These are phyloP conservation scores for Phytophthora idaei DNA, from an alignment of 352 stramenopile genomes.

Conservation along the genomic window DNA sequence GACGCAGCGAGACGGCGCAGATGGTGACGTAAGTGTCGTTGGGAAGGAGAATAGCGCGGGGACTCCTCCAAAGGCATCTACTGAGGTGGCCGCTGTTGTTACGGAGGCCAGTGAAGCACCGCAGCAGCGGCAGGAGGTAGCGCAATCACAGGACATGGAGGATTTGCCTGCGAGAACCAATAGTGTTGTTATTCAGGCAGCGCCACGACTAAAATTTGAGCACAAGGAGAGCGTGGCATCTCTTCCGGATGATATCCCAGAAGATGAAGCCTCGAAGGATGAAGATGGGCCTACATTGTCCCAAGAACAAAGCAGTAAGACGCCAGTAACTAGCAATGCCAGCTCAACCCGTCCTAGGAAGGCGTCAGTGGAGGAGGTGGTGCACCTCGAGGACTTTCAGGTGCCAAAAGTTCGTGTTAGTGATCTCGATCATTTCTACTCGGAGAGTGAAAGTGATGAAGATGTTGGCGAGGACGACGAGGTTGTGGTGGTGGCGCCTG, in stretches of 20 bases:
- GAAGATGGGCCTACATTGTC: background rate
- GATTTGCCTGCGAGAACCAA: conserved; percentile 59
- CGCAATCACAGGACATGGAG: conserved; percentile 33
- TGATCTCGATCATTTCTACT: conserved; percentile 84
- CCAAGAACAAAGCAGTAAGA: background rate
- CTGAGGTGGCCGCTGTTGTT: background rate
- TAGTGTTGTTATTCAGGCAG: conserved; percentile 37
- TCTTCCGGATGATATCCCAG: conserved; percentile 3
- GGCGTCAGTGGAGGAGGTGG: conserved; percentile 39
- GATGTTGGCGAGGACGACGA: conserved; percentile 50
- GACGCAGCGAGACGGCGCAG: conserved; percentile 1
- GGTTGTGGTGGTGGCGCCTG: conserved; percentile 56
- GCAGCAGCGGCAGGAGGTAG: conserved; percentile 1
- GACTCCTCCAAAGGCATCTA: background rate
- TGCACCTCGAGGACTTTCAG: conserved; percentile 82
- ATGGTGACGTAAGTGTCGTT: conserved; percentile 33
- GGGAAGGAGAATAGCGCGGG: conserved; percentile 21
- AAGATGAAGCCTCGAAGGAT: background rate
- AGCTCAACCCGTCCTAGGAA: conserved; percentile 19
- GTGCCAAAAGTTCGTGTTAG: conserved; percentile 57
- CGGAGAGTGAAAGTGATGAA: conserved; percentile 69
- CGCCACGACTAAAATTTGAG: conserved; percentile 49
- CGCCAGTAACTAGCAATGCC: background rate
- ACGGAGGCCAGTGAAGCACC: background rate
- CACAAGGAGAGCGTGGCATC: conserved; percentile 41